phyloP scores from a whole-genome alignment of 257 asterid species.

The Fraxinus anomala region DNA sequence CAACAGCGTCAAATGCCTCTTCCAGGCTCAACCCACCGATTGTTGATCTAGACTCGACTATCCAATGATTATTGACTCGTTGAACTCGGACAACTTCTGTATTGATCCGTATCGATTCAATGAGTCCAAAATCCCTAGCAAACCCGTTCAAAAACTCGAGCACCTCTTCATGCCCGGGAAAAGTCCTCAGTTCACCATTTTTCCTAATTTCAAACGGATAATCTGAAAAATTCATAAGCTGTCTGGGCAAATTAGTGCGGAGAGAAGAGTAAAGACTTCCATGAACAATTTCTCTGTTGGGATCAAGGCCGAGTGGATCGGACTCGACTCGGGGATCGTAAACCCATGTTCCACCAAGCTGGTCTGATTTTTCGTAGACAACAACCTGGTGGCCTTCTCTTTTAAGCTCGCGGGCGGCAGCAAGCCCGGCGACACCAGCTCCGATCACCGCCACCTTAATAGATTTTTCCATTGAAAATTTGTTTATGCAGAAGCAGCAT shows the following conservation, averaged over 20 bases:
- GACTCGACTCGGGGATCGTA: constrained; percentile 52
- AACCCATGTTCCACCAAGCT: constrained; percentile 61
- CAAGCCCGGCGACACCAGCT: constrained; percentile 29
- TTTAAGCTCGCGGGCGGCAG: constrained; percentile 47
- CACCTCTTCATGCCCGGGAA: constrained; percentile 58
- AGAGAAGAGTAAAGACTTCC: constrained; percentile 52
- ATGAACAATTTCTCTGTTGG: constrained; percentile 46
- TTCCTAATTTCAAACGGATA: constrained; percentile 39
- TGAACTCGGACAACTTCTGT: constrained; percentile 53
- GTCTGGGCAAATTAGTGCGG: constrained; percentile 52
- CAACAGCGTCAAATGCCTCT: constrained; percentile 56
- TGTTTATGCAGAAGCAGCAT: background rate
- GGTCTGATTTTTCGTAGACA: constrained; percentile 46
- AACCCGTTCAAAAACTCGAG: constrained; percentile 52
- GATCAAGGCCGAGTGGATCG: constrained; percentile 56
- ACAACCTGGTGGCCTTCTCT: constrained; percentile 40
- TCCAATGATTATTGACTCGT: constrained; percentile 38
- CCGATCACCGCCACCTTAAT: background rate
- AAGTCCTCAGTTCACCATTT: constrained; percentile 30
- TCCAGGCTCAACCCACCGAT: background rate
- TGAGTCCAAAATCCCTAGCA: constrained; percentile 40
- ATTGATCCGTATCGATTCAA: constrained; percentile 43
- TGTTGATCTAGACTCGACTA: constrained; percentile 40
- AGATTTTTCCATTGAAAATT: background rate
- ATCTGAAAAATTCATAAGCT: constrained; percentile 56